These are phyloP conservation scores for Peniophora sp. DNA, from an alignment of 1,284 basidiomycete genomes.

Conservation along the genomic window DNA sequence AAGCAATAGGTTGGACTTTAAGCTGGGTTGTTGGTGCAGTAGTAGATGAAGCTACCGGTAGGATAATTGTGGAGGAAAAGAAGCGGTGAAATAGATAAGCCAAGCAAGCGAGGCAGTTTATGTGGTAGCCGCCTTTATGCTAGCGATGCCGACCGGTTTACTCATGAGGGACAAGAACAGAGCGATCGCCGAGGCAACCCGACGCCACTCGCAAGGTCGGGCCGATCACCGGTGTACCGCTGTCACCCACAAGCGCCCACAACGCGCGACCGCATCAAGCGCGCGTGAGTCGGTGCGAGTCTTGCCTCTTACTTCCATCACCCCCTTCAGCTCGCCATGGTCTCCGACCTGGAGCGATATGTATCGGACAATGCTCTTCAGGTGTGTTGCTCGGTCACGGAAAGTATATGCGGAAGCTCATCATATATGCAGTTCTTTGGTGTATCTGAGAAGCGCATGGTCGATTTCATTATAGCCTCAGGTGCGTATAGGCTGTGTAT, in stretches of 20 bases:
- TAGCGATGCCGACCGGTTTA: neutral
- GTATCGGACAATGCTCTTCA: constrained; percentile 82
- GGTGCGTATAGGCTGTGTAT: constrained; percentile 37
- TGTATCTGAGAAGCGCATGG: constrained; percentile 73
- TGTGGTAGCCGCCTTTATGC: too few relatives aligned
- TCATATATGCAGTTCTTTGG: constrained; percentile 58
- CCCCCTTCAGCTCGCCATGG: constrained; percentile 27
- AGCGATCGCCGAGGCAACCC: neutral
- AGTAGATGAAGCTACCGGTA: too few relatives aligned
- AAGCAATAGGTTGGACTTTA: too few relatives aligned
- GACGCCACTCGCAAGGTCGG: neutral
- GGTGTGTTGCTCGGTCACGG: constrained; percentile 34
- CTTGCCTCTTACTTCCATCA: neutral
- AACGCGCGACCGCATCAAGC: neutral
- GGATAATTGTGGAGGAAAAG: too few relatives aligned
- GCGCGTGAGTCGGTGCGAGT: neutral
- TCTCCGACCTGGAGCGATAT: constrained; percentile 64
- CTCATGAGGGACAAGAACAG: neutral
- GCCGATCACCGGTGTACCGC: neutral
- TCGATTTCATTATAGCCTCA: constrained; percentile 81
- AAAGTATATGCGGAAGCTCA: neutral
- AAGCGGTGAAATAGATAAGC: too few relatives aligned
- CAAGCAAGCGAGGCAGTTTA: too few relatives aligned
- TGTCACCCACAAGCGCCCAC: too few relatives aligned
- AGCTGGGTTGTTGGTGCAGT: too few relatives aligned